Percentiles rank a stretch among this genome's conserved stretches.
Conservation (phyloP, 2,329 filamentous ascomycete genomes). For the Sclerotinia trifoliorum region DNA sequence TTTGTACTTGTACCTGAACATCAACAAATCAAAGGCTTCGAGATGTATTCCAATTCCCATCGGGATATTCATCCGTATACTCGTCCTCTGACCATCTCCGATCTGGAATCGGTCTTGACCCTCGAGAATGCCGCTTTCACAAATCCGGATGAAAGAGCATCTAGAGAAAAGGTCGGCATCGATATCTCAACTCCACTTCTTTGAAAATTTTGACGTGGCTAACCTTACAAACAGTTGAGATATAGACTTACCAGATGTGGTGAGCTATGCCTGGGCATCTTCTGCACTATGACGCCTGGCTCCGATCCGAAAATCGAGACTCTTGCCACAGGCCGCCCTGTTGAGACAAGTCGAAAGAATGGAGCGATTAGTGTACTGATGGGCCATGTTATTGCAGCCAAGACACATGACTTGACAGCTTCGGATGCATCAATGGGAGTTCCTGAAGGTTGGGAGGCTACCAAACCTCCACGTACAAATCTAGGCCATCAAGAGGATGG, state of each 20-base stretch:
- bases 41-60: constrained; percentile 41
- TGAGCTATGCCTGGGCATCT: constrained; percentile 77
- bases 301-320: constrained; percentile 54
- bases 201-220: constrained; percentile 22
- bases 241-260: constrained; percentile 75
- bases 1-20: constrained; percentile 33
- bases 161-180: constrained; percentile 52
- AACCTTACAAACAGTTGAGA: constrained; percentile 56
- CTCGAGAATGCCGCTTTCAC: constrained; percentile 56
- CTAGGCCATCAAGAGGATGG: constrained; percentile 72
- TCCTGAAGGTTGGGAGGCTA: constrained; percentile 63
- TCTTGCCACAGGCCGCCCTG: constrained; percentile 51
- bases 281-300: constrained; percentile 60
- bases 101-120: constrained; percentile 58
- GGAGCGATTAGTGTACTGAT: constrained; percentile 63
- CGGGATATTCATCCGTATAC: constrained; percentile 66
- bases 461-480: constrained; percentile 45
- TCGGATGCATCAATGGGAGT: constrained; percentile 76
- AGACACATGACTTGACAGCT: constrained; percentile 60
- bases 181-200: neutral
- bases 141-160: constrained; percentile 50
- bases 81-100: constrained; percentile 66
- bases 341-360: constrained; percentile 59
- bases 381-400: constrained; percentile 75
- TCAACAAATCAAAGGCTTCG: constrained; percentile 29